Conservation (phyloP, 257 asterid genomes). For the Penstemon davidsonii region DNA sequence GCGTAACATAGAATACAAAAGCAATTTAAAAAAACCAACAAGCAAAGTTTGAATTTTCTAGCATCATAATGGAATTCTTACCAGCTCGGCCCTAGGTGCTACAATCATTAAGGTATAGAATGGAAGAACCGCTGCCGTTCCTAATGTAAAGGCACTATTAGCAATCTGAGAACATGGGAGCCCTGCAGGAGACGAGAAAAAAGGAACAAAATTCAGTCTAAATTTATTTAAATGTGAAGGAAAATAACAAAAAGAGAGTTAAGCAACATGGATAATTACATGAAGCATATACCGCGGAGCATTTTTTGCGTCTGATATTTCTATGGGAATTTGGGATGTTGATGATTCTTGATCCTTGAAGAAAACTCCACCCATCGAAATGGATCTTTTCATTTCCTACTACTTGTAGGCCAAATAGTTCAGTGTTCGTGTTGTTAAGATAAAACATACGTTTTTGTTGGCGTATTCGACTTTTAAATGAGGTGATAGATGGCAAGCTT, state of each 20-base stretch:
- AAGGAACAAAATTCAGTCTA: not conserved
- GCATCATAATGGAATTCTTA: conserved; percentile 18
- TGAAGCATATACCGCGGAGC: conserved; percentile 46
- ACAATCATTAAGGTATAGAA: conserved; percentile 78
- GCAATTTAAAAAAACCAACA: not conserved
- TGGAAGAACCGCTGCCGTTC: conserved; percentile 87
- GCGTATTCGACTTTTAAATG: conserved; percentile 21
- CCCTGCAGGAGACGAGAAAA: conserved; percentile 49
- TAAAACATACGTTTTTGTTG: conserved; percentile 18
- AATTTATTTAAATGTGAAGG: not conserved
- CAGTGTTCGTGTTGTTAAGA: conserved; percentile 26
- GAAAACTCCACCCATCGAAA: conserved; percentile 37
- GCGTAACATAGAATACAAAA: conserved; percentile 26
- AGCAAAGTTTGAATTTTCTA: not conserved
- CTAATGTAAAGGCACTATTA: conserved; percentile 62
- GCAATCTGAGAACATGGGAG: conserved; percentile 65
- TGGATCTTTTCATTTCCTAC: conserved; percentile 31
- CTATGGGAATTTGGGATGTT: conserved; percentile 32
- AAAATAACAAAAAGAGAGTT: conserved; percentile 5
- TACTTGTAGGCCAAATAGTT: conserved; percentile 32
- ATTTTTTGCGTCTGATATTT: conserved; percentile 33
- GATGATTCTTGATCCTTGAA: conserved; percentile 41
- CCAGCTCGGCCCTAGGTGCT: conserved; percentile 76
- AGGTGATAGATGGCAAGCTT: conserved; percentile 24
- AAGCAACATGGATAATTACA: conserved; percentile 46